phyloP scores from a whole-genome alignment of 1,284 basidiomycete species.

The Agaricales sp. region DNA sequence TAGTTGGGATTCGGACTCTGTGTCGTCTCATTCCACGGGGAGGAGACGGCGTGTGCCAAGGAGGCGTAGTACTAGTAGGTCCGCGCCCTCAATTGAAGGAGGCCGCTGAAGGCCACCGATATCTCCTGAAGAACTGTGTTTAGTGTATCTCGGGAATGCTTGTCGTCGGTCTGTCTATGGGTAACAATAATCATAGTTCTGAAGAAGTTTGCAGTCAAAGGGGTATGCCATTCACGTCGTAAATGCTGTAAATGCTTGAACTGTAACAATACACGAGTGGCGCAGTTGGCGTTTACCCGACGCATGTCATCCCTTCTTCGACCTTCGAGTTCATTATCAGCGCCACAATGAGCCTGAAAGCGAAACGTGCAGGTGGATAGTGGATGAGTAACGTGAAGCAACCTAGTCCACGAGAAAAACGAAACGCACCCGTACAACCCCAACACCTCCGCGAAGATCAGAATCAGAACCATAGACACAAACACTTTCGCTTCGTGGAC shows the following conservation, averaged over 20 bases:
- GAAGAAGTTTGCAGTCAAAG: no score
- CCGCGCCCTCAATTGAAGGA: no score
- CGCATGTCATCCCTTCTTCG: constrained; percentile 5
- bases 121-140: no score
- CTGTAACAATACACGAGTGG: no score
- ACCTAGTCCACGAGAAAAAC: constrained; percentile 2
- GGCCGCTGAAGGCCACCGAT: no score
- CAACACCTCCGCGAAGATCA: constrained; percentile 93
- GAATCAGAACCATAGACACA: constrained; percentile 54
- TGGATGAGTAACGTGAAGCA: constrained; percentile 4
- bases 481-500: constrained; percentile 67
- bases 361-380: constrained; percentile 1
- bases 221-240: no score
- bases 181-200: no score
- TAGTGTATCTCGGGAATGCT: no score
- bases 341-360: constrained; percentile 9
- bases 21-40: neutral
- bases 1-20: neutral
- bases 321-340: constrained; percentile 10
- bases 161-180: no score
- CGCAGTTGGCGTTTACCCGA: neutral
- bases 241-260: no score
- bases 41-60: neutral
- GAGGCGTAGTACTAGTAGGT: no score
- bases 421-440: constrained; percentile 70